Conservation (phyloP, 1,284 basidiomycete species). For the Mycena citricolor region DNA sequence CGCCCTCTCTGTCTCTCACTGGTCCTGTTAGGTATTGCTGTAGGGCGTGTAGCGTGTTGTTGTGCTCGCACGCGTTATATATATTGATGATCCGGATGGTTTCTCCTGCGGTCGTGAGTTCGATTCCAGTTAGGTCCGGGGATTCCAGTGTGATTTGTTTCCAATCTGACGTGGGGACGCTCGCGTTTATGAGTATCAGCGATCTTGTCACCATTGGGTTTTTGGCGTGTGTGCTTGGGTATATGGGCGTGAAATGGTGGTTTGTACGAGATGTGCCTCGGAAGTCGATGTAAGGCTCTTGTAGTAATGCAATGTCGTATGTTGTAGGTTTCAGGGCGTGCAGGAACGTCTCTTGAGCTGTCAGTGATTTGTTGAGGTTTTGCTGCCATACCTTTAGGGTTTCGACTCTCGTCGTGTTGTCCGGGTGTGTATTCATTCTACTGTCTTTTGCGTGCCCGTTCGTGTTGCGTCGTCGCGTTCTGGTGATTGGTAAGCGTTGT, state of each 20-base stretch:
- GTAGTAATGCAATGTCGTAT: constrained; percentile 9
- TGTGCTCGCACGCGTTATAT: constrained; percentile 33
- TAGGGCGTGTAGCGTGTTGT: constrained; percentile 23
- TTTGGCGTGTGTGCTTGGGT: constrained; percentile 16
- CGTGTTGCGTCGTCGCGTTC: neutral
- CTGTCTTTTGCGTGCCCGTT: neutral
- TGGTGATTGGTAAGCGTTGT: neutral
- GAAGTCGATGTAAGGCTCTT: constrained; percentile 11
- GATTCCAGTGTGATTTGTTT: constrained; percentile 22
- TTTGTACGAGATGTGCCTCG: neutral
- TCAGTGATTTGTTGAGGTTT: constrained; percentile 10
- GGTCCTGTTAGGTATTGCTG: neutral
- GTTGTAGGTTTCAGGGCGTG: neutral
- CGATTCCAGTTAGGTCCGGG: constrained; percentile 32
- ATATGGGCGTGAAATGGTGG: neutral
- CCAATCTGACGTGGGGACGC: constrained; percentile 29
- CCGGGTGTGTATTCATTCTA: neutral
- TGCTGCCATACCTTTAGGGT: no score
- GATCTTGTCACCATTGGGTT: constrained; percentile 19
- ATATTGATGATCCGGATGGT: constrained; percentile 34
- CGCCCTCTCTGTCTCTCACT: neutral
- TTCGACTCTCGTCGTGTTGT: neutral
- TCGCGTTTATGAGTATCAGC: constrained; percentile 31
- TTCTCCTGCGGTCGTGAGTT: constrained; percentile 16
- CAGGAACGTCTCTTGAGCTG: neutral